Evolutionary conservation across 345 rosid species (phyloP).

Genomic region (Barbarea vulgaris): DNA sequence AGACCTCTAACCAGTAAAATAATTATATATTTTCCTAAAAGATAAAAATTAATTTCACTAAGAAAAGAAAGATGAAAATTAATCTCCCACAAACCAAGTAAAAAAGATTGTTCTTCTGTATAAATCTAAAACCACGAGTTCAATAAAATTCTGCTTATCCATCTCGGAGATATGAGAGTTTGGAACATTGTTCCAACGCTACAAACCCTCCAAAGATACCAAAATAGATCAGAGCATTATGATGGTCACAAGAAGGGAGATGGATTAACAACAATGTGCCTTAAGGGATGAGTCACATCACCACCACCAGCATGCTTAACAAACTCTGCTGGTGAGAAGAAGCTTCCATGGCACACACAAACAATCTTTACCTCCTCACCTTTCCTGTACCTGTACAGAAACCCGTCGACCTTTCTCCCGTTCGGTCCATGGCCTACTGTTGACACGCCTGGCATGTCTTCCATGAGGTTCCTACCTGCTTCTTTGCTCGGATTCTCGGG

Average conservation of each 20-base stretch:
- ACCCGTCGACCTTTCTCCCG: slow-evolving; percentile 79
- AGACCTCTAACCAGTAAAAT: background rate
- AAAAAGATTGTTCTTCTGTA: background rate
- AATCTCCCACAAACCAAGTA: background rate
- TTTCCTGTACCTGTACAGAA: slow-evolving; percentile 69
- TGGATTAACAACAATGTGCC: slow-evolving; percentile 77
- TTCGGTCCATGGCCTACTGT: slow-evolving; percentile 76
- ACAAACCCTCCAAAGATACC: background rate
- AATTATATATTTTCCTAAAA: background rate
- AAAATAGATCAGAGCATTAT: background rate
- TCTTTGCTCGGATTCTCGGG: slow-evolving; percentile 13
- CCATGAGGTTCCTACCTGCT: slow-evolving; percentile 46
- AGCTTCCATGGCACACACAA: slow-evolving; percentile 89
- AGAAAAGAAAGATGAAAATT: background rate
- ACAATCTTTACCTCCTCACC: slow-evolving; percentile 84
- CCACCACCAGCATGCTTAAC: slow-evolving; percentile 84
- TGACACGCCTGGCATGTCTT: slow-evolving; percentile 89
- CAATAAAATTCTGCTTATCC: slow-evolving; percentile 12
- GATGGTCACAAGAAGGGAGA: slow-evolving; percentile 47
- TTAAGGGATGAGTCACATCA: slow-evolving; percentile 68
- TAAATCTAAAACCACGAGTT: background rate
- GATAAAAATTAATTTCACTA: background rate
- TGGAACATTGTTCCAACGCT: slow-evolving; percentile 8
- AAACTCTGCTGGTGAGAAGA: slow-evolving; percentile 79
- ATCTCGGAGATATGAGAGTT: slow-evolving; percentile 11